Base-by-base conservation (phyloP, 495 filamentous ascomycete species). In the Penicillium diatomitis region DNA sequence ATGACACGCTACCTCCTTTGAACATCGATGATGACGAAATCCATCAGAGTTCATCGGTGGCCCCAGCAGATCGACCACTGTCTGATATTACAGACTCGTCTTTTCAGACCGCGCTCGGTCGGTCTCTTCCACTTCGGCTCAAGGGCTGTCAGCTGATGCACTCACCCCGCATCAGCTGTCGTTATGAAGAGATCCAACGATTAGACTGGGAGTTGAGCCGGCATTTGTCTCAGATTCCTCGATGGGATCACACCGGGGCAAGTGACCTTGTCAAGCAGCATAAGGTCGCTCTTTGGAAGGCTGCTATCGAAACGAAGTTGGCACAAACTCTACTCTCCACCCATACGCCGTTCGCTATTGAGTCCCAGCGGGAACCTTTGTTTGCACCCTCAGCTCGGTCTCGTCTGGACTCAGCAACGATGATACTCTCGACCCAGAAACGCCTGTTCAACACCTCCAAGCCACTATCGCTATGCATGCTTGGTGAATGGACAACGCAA, bases 1-100 rank as follows among this genome's bases (percentile, higher is more conserved):
- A 76, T 48, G 81, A 84, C 48, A 78, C 77, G 3, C 64, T 69
- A 5, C 69, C 72, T 5, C 74, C 76, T 8, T 60, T 70, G 29
- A 83, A 84, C 46, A 71, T 79, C 37, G 66, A 70, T 34, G 71
- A 74, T 39, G 57, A 60, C 31, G 67, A 73, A 27, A 53, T 73
- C 8, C 41, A 67, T 27, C 69, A 71, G 61, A 68, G 36, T 5
- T 65, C 52, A 7, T 63, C 52, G 2, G 66, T 72, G 28, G 34
- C 59, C n/a, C 73, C 70, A 0, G 35, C 41, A 32, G 54, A 53
- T 8, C 57, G 56, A 3, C 63, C 72, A 1, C 5, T 64, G 0
- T 47, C 55, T 3, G 61, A 70, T 20, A 44, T 68, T 10, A 75
- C 72, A 3, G 66, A 71, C 44, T 69, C 54, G 4, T 68, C 71